Base-by-base conservation (phyloP, 1,284 basidiomycete species). In the Cryptococcus jaspeensis region DNA sequence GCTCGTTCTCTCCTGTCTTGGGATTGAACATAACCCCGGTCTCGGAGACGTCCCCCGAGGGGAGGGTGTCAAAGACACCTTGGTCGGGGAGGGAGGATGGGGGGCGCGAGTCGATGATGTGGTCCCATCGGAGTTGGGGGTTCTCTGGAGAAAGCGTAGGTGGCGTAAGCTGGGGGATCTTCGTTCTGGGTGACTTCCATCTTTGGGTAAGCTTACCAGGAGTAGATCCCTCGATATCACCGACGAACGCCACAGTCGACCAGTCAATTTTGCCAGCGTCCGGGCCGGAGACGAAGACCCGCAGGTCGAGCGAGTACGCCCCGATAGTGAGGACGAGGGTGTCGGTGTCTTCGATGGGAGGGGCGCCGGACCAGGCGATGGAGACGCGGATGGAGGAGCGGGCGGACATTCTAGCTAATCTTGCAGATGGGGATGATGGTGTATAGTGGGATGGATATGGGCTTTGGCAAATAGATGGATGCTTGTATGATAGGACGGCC, bases 271-370 rank as follows among this genome's bases (percentile, higher is more conserved):
- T 45, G 0, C 64, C 68, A 40, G 46, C 50, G 12, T 56, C 56
- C 2, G 60, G 47, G 8, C 64, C 69, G 1, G 37, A 11, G 22
- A 38, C 59, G 48, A 64, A 65, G 8, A 69, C 64, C 4, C 71
- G 62, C 8, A 74, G 59, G 48, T 74, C 71, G 43, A 74, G 57
- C 7, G 62, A 67, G 39, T 57, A 64, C 9, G 53, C 59, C n/a
- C 66, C 52, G 23, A 72, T 64, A 11, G 72, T 73, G 40, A 74
- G 59, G 18, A 73, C 70, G 32, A 73, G 61, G 7, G 71, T 73
- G 39, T 73, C 70, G 3, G 70, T 73, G 47, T 69, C 67, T 56
- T 74, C 72, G 13, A 44, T 36, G 0, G 71, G 50, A 0, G 60
- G 51, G 7, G 47, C 55, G 5, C 63, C 70, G 5, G 51, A 50